Conservation (phyloP, 73 alveolate genomes). For the Paramecium octaurelia region DNA sequence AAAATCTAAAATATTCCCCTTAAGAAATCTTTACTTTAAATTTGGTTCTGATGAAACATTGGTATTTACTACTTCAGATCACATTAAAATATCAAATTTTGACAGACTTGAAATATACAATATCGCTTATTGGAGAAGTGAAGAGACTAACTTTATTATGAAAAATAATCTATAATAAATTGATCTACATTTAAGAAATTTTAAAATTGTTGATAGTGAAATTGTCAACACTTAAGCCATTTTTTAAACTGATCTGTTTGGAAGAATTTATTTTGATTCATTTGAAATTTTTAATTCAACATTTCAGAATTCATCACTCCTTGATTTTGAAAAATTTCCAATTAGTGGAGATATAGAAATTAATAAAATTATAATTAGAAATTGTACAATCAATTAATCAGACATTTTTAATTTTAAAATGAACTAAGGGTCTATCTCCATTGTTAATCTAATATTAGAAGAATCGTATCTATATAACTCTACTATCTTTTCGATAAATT, state of each 20-base stretch:
- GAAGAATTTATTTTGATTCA: too few relatives aligned
- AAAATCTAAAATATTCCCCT: background rate
- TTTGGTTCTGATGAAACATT: background rate
- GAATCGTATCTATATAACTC: background rate
- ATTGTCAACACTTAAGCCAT: background rate
- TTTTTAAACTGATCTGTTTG: background rate
- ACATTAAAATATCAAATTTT: too few relatives aligned
- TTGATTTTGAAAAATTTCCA: background rate
- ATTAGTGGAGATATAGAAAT: background rate
- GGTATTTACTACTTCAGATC: background rate
- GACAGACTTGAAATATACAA: background rate
- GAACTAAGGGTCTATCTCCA: background rate
- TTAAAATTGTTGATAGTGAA: background rate
- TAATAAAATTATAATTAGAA: too few relatives aligned
- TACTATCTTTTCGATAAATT: background rate
- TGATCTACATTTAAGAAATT: background rate
- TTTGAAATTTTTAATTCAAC: background rate
- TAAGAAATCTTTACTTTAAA: background rate
- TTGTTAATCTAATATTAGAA: background rate
- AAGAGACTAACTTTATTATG: too few relatives aligned
- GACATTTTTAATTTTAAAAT: background rate
- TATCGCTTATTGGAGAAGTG: too few relatives aligned
- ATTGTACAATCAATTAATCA: background rate
- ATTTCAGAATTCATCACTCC: background rate
- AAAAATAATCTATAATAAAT: too few relatives aligned